Evolutionary conservation across 306 rosid genomes (phyloP).

Genomic region (Mucuna pruriens): DNA sequence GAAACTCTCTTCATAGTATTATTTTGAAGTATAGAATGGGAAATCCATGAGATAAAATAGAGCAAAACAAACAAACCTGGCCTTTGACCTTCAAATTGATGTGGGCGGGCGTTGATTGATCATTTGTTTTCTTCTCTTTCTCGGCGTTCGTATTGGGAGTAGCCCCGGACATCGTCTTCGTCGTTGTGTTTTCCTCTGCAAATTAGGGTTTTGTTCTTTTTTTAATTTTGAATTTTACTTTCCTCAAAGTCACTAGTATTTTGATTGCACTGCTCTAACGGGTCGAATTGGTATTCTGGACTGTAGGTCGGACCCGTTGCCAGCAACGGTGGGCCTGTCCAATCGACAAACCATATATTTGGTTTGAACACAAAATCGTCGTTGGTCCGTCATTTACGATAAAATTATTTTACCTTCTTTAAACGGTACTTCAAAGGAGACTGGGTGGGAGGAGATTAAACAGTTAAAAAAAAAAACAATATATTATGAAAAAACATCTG

Average conservation of each 20-base stretch:
- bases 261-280: background rate
- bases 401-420: background rate
- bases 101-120: conserved; percentile 50
- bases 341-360: background rate
- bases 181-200: background rate
- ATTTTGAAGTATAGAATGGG: background rate
- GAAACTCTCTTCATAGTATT: background rate
- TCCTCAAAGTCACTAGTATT: background rate
- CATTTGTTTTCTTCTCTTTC: conserved; percentile 78
- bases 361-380: background rate
- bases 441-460: too few relatives aligned
- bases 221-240: background rate
- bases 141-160: conserved; percentile 50
- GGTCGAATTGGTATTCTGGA: background rate
- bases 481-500: too few relatives aligned
- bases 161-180: conserved; percentile 56
- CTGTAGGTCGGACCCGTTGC: background rate
- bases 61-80: conserved; percentile 54
- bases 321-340: background rate
- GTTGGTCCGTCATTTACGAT: background rate
- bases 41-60: background rate
- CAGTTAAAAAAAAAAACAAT: too few relatives aligned
- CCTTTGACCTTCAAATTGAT: conserved; percentile 84
- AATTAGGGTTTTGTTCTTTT: conserved; percentile 50
- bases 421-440: too few relatives aligned